phyloP scores from a whole-genome alignment of 2,329 filamentous ascomycete species.

The Colletotrichum sublineola region DNA sequence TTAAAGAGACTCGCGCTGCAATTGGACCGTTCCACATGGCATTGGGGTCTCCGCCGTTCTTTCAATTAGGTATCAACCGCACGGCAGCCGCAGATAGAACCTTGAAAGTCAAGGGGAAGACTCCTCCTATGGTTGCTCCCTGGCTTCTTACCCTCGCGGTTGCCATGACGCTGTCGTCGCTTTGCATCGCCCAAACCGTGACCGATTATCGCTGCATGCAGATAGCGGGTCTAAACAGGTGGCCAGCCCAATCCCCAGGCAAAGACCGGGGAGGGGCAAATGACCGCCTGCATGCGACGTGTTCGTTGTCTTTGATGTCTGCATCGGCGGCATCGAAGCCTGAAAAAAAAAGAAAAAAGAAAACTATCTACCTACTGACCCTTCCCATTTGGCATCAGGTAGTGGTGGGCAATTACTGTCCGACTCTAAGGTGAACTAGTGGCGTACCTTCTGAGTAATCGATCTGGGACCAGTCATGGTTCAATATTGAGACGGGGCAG shows the following conservation, averaged over 20 bases:
- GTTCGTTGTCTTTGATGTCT: neutral
- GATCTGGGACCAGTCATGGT: slow-evolving; percentile 31
- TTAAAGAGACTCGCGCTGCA: neutral
- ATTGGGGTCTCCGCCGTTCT: slow-evolving; percentile 1
- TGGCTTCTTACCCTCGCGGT: slow-evolving; percentile 34
- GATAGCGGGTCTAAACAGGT: slow-evolving; percentile 17
- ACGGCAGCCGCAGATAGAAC: slow-evolving; percentile 26
- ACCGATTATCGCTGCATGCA: slow-evolving; percentile 36
- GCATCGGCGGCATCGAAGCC: slow-evolving; percentile 2
- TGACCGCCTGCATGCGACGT: slow-evolving; percentile 35
- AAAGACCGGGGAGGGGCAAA: neutral
- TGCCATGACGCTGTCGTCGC: slow-evolving; percentile 42
- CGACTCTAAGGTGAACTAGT: neutral
- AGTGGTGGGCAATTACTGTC: neutral
- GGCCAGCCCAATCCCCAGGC: slow-evolving; percentile 9
- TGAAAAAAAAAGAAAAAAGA: too few species aligned
- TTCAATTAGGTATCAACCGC: slow-evolving; percentile 29
- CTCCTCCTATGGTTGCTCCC: slow-evolving; percentile 20
- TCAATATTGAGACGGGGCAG: slow-evolving; percentile 14
- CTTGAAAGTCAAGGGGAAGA: neutral
- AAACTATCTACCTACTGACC: neutral
- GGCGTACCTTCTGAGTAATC: slow-evolving; percentile 18
- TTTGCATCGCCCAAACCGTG: slow-evolving; percentile 31
- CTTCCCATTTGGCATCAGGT: neutral
- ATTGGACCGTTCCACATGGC: neutral